Conservation (phyloP, 2,329 filamentous ascomycete genomes). For the Alternaria rosae region DNA sequence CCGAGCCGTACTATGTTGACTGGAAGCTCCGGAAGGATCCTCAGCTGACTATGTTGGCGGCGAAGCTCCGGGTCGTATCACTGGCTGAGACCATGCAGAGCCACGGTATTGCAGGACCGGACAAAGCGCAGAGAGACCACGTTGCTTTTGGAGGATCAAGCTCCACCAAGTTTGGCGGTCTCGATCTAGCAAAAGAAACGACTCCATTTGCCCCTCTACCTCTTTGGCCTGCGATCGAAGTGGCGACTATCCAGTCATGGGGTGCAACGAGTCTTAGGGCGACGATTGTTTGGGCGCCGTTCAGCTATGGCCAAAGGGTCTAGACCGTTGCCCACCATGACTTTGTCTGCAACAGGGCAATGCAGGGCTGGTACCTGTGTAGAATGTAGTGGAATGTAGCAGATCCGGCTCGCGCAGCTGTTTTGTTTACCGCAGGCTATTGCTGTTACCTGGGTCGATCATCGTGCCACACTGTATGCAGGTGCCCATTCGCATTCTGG, state of each 20-base stretch:
- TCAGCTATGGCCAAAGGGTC: neutral
- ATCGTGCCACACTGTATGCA: conserved; percentile 5
- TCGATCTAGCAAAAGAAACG: neutral
- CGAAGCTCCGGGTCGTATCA: neutral
- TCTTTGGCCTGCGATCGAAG: neutral
- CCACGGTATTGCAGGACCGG: neutral
- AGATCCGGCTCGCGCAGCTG: neutral
- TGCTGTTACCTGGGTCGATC: neutral
- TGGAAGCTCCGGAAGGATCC: neutral
- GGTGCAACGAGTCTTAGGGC: neutral
- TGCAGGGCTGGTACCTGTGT: neutral
- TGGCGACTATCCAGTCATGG: neutral
- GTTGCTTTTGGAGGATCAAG: neutral
- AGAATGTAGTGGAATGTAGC: neutral
- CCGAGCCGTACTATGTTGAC: neutral
- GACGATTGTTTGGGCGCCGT: neutral
- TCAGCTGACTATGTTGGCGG: neutral
- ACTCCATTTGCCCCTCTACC: too few species aligned
- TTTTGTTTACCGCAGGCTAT: neutral
- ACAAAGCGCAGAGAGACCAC: neutral
- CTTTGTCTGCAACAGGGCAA: neutral
- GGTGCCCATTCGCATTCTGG: conserved; percentile 2
- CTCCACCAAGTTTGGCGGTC: neutral
- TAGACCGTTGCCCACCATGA: neutral
- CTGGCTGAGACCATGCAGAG: neutral